Evolutionary conservation across 2,329 filamentous ascomycete genomes (phyloP), one percentile per base, ranked within the genome.

Genomic region (Xylariaceae sp.): DNA sequence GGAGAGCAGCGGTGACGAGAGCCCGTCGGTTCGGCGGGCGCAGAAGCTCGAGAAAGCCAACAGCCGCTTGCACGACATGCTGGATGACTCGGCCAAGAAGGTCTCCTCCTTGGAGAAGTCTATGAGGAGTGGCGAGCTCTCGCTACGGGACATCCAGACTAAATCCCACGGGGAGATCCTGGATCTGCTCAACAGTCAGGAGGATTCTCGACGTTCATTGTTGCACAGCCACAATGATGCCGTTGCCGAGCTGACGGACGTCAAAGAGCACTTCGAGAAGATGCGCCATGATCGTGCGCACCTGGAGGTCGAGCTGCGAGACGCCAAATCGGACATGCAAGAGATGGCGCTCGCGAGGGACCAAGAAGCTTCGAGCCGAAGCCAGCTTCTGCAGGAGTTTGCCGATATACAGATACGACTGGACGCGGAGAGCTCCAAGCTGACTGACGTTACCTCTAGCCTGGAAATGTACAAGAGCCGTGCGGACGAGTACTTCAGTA

Each of bases 401-500:
- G 80, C 89, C 1, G 92, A 96, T 51, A 68, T 96, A 31, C 92
- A 96, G 52, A 94, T 96, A 48, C 78, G 88, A 29, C 72, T 96
- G 12, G 92, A 96, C 54, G 81, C 83, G 5, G 92, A 96, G 61
- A 77, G 79, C 1, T 94, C 87, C 1, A 90, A 84, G 56, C 70
- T 90, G 18, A 75, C 80, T 18, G 90, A 98, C 57, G 79, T 94
- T 28, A 79, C 77, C 6, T 83, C 87, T 3, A 94, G 83, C 56
- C 72, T 96, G 26, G 80, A 78, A 40, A 65, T 95, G 41, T 98
- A 96, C 70, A 95, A 94, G 71, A 79, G 77, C 43, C 80, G 90
- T 27, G 84, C 90, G 4, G 88, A 96, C 53, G 90, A 96, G 56
- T 96, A 98, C 60, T 98, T 95, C 62, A 84, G 79, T 66, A 95